Percentiles rank a stretch among this genome's conserved stretches.
These are phyloP conservation scores for Dioszegia hungarica DNA, from an alignment of 768 basidiomycete species.

Conservation along the genomic window DNA sequence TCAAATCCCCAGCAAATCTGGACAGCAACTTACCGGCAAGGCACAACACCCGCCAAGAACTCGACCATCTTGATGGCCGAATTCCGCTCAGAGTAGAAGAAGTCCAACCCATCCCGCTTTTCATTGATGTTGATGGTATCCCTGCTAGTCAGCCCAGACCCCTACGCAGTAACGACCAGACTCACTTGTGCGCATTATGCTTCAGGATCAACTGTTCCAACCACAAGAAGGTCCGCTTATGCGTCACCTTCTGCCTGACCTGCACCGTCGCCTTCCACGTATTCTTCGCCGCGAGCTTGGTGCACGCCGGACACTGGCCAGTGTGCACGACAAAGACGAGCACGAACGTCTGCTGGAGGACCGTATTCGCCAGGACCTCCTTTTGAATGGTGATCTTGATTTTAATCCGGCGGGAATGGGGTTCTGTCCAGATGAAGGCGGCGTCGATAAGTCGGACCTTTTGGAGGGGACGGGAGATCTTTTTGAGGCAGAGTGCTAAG, in stretches of 20 bases:
- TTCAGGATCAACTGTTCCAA: conserved; percentile 96
- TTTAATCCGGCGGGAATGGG: conserved; percentile 86
- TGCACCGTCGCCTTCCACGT: conserved; percentile 98
- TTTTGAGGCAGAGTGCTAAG: conserved; percentile 80
- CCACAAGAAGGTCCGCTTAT: conserved; percentile 96
- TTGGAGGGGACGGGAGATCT: conserved; percentile 62
- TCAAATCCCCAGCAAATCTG: not conserved
- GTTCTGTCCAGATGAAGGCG: conserved; percentile 99
- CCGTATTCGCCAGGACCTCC: conserved; percentile 91
- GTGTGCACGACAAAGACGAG: conserved; percentile 86
- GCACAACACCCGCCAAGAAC: conserved; percentile 80
- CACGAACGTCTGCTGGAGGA: conserved; percentile 95
- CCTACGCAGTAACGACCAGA: not conserved
- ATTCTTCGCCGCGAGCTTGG: conserved; percentile 92
- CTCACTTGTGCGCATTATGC: conserved; percentile 81
- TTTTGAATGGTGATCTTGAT: conserved; percentile 97
- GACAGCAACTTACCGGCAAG: conserved; percentile 62
- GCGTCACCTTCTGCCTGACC: conserved; percentile 96
- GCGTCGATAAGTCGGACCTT: conserved; percentile 97
- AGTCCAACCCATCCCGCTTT: conserved; percentile 89
- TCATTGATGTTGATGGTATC: conserved; percentile 92
- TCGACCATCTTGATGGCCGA: conserved; percentile 97
- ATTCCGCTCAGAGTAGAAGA: conserved; percentile 86
- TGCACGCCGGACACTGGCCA: conserved; percentile 90
- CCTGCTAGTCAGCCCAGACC: conserved; percentile 15